Percentiles rank a stretch among this genome's conserved stretches.
Evolutionary conservation across 2,329 filamentous ascomycete species (phyloP).

Genomic region (Colletotrichum orchidophilum): DNA sequence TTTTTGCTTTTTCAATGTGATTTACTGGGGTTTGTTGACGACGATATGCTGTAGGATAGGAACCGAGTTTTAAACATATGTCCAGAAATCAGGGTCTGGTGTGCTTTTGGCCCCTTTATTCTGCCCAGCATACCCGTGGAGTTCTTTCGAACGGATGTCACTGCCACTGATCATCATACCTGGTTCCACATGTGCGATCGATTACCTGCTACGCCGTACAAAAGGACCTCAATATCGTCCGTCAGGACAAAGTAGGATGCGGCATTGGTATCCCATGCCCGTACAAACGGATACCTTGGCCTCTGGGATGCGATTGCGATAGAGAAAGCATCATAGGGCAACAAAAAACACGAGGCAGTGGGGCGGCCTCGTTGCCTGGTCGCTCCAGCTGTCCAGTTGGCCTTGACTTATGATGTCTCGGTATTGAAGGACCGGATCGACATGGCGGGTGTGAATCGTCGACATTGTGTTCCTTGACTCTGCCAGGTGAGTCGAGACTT

Average conservation of each 20-base stretch:
- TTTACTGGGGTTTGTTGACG: not conserved
- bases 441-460: not conserved
- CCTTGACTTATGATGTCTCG: constrained; percentile 3
- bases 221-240: not conserved
- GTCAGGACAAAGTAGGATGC: too few relatives aligned
- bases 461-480: not conserved
- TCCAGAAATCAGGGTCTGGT: not conserved
- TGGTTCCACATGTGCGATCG: not conserved
- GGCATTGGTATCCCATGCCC: not conserved
- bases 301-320: not conserved
- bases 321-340: not conserved
- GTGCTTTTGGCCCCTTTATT: not conserved
- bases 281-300: not conserved
- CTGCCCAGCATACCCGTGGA: not conserved
- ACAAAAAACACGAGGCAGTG: not conserved
- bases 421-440: constrained; percentile 20
- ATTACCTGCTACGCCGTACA: not conserved
- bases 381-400: not conserved
- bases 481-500: not conserved
- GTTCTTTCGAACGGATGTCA: not conserved
- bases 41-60: not conserved
- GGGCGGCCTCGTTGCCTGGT: constrained; percentile 4
- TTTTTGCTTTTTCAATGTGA: not conserved
- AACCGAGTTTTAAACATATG: constrained; percentile 17
- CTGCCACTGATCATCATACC: not conserved